Conservation (phyloP, 139 green algal genomes). For the Raphidocelis subcapitata region DNA sequence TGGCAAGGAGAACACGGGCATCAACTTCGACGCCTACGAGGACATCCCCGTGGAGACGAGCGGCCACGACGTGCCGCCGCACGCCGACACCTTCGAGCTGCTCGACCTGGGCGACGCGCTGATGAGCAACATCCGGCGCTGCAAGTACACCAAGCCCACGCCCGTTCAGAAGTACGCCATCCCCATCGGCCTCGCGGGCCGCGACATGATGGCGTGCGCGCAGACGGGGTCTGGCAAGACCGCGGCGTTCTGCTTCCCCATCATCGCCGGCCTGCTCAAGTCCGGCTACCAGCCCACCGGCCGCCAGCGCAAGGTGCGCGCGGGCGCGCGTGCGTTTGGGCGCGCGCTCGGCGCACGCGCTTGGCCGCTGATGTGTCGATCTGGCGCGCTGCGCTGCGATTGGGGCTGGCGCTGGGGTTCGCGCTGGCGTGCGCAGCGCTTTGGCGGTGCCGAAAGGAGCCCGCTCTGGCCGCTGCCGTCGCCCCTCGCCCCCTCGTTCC, state of each 20-base stretch:
- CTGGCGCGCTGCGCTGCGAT: too few species aligned
- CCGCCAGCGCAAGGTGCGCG: slow-evolving; percentile 32
- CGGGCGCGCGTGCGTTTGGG: too few species aligned
- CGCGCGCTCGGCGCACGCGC: too few species aligned
- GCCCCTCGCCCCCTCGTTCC: too few species aligned
- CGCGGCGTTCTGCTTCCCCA: slow-evolving; percentile 98
- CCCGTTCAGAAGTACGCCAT: slow-evolving; percentile 97
- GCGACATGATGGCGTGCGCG: slow-evolving; percentile 97
- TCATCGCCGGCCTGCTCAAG: slow-evolving; percentile 90
- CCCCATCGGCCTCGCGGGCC: slow-evolving; percentile 88
- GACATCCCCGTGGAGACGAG: slow-evolving; percentile 97
- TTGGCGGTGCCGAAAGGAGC: too few species aligned
- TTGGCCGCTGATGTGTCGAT: too few species aligned
- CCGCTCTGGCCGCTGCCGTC: too few species aligned
- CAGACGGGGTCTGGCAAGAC: slow-evolving; percentile 98
- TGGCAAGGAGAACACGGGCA: slow-evolving; percentile 90
- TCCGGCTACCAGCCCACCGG: slow-evolving; percentile 56
- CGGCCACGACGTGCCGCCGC: slow-evolving; percentile 77
- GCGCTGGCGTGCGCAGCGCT: too few species aligned
- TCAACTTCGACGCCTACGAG: slow-evolving; percentile 98
- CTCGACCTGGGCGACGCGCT: slow-evolving; percentile 76
- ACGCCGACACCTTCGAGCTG: slow-evolving; percentile 88
- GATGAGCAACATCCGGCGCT: slow-evolving; percentile 87
- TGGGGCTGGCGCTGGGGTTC: too few species aligned
- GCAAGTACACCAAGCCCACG: slow-evolving; percentile 98